Conservation (phyloP, 176 grass and related monocot genomes). For the Lolium perenne region DNA sequence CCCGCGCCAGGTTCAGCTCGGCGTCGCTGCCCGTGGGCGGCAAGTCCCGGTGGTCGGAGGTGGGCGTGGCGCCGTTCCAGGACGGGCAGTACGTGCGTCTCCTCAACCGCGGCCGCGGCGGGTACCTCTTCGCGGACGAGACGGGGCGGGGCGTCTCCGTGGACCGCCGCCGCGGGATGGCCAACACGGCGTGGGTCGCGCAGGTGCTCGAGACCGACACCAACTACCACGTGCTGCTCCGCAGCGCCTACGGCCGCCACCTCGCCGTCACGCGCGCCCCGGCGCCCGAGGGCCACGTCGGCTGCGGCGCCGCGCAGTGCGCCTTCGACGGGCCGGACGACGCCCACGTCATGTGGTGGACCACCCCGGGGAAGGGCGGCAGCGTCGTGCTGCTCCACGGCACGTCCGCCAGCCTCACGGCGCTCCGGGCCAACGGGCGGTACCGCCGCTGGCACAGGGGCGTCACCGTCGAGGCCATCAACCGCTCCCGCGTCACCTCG, state of each 20-base stretch:
- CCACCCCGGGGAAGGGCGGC: constrained; percentile 1
- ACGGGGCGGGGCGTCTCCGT: constrained; percentile 39
- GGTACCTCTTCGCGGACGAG: constrained; percentile 45
- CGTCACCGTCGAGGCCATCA: constrained; percentile 39
- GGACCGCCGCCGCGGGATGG: constrained; percentile 21
- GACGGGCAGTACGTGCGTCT: constrained; percentile 65
- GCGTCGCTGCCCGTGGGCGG: not conserved
- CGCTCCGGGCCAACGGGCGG: constrained; percentile 46
- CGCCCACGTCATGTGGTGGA: constrained; percentile 37
- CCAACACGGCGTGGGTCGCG: constrained; percentile 45
- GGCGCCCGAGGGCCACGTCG: constrained; percentile 31
- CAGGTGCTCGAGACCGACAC: constrained; percentile 43
- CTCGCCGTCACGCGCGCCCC: constrained; percentile 14
- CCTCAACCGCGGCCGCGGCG: constrained; percentile 48
- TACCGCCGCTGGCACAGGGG: constrained; percentile 31
- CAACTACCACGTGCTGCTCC: constrained; percentile 42
- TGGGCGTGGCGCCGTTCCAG: constrained; percentile 41
- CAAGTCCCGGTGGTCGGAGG: not conserved
- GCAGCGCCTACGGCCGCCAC: constrained; percentile 50
- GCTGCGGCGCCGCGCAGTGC: constrained; percentile 35
- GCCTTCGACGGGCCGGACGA: constrained; percentile 17
- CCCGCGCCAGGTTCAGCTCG: not conserved
- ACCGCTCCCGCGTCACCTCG: constrained; percentile 31
- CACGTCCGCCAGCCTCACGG: not conserved
- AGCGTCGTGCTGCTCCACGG: constrained; percentile 43